Conservation (phyloP, 805 yeast genomes). For the Myxozyma lipomycoides region DNA sequence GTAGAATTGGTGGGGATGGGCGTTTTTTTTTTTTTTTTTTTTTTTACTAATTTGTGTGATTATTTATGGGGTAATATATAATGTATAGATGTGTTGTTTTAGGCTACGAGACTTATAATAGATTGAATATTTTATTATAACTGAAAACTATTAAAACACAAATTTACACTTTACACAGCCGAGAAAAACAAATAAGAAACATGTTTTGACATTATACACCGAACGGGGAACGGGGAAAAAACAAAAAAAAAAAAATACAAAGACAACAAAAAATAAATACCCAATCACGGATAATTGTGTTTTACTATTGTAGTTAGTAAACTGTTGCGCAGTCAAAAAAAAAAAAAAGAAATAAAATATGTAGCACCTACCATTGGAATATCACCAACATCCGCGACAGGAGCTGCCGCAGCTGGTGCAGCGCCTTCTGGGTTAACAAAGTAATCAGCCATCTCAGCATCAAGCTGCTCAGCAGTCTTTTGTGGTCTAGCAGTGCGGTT, state of each 20-base stretch:
- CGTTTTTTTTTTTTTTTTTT: too few species aligned
- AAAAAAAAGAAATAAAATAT: neutral
- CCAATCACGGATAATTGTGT: too few species aligned
- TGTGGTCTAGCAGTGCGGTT: conserved; percentile 42
- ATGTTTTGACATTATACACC: too few species aligned
- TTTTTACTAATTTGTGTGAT: neutral
- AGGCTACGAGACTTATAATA: too few species aligned
- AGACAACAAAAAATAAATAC: neutral
- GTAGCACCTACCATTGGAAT: conserved; percentile 28
- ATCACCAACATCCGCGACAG: conserved; percentile 26
- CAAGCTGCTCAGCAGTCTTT: conserved; percentile 88
- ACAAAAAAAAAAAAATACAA: neutral
- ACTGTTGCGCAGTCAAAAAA: neutral
- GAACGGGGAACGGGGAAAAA: too few species aligned
- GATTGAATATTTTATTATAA: too few species aligned
- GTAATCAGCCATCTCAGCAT: conserved; percentile 97
- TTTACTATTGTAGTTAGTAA: too few species aligned
- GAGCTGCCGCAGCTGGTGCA: conserved; percentile 18
- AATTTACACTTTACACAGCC: too few species aligned
- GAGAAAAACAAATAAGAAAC: too few species aligned
- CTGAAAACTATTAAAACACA: too few species aligned
- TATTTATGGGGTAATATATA: neutral
- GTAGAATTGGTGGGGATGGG: neutral
- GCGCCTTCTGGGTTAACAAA: conserved; percentile 42
- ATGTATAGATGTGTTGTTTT: neutral